A percentile compares a stretch with the other conserved stretches of the same genome.
These are phyloP conservation scores for Trifolium dubium DNA, from an alignment of 306 rosid species.

Conservation along the genomic window DNA sequence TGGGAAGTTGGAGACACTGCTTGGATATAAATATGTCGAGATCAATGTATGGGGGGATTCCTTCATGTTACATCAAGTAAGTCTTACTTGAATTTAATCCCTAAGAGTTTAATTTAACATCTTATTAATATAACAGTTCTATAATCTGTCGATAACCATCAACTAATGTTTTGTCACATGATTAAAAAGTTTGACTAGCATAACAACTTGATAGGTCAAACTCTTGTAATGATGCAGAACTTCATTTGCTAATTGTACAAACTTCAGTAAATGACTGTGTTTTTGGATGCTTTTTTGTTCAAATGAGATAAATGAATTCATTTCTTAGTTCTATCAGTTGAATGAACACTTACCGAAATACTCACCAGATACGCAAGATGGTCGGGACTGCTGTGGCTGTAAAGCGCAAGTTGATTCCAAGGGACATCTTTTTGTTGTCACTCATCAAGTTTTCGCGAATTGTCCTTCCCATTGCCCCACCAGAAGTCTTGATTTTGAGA, in stretches of 20 bases:
- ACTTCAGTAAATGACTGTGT: neutral
- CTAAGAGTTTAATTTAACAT: neutral
- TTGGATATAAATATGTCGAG: constrained; percentile 62
- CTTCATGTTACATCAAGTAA: constrained; percentile 95
- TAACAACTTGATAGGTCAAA: too few relatives aligned
- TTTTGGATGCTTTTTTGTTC: constrained; percentile 21
- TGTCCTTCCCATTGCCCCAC: constrained; percentile 80
- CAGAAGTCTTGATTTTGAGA: constrained; percentile 73
- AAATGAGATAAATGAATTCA: constrained; percentile 6
- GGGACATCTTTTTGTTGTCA: constrained; percentile 65
- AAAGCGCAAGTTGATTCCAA: constrained; percentile 80
- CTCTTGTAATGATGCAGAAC: too few relatives aligned
- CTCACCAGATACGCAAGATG: constrained; percentile 85
- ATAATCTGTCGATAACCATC: too few relatives aligned
- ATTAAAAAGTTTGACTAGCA: too few relatives aligned
- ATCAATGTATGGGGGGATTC: constrained; percentile 89
- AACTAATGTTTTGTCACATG: too few relatives aligned
- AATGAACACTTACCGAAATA: constrained; percentile 31
- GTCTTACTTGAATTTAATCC: constrained; percentile 35
- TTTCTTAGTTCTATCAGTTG: constrained; percentile 12
- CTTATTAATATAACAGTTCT: constrained; percentile 6
- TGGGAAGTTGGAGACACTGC: constrained; percentile 72
- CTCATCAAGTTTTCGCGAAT: constrained; percentile 74
- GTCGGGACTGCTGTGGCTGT: constrained; percentile 88
- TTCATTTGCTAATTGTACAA: too few relatives aligned